Evolutionary conservation across 2,329 filamentous ascomycete species (phyloP).

Genomic region (Didymella segeticola): DNA sequence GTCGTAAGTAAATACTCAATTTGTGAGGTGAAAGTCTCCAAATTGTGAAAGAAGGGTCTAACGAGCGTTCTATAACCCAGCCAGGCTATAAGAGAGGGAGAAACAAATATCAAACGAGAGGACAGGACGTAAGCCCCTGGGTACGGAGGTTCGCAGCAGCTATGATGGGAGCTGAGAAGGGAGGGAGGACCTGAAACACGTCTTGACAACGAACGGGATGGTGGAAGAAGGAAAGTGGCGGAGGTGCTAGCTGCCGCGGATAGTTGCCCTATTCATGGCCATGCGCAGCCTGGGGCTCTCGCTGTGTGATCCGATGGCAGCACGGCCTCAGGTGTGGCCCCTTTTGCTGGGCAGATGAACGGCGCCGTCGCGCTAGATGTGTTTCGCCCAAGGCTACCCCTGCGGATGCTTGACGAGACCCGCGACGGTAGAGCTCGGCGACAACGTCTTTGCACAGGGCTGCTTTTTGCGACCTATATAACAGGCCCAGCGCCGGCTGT

Average conservation of each 20-base stretch:
- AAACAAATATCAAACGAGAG: constrained; percentile 48
- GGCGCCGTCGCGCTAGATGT: constrained; percentile 28
- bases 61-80: constrained; percentile 37
- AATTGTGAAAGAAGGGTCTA: constrained; percentile 20
- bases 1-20: constrained; percentile 24
- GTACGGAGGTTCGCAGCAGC: constrained; percentile 30
- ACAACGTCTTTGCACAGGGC: constrained; percentile 17
- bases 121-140: constrained; percentile 40
- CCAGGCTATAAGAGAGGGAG: constrained; percentile 31
- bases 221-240: constrained; percentile 35
- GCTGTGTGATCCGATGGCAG: constrained; percentile 35
- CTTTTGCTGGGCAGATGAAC: constrained; percentile 36
- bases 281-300: constrained; percentile 35
- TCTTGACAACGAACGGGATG: constrained; percentile 36
- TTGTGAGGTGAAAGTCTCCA: constrained; percentile 19
- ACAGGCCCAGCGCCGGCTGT: constrained; percentile 10
- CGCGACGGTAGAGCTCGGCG: constrained; percentile 19
- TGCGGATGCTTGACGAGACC: constrained; percentile 27
- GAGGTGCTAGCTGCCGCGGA: constrained; percentile 35
- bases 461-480: constrained; percentile 20
- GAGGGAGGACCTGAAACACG: constrained; percentile 41
- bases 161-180: constrained; percentile 31
- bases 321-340: constrained; percentile 39
- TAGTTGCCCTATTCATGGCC: constrained; percentile 30
- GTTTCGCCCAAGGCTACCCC: constrained; percentile 14